These are phyloP conservation scores for Venturia aucupariae DNA, from an alignment of 2,329 filamentous ascomycete genomes.

Conservation along the genomic window DNA sequence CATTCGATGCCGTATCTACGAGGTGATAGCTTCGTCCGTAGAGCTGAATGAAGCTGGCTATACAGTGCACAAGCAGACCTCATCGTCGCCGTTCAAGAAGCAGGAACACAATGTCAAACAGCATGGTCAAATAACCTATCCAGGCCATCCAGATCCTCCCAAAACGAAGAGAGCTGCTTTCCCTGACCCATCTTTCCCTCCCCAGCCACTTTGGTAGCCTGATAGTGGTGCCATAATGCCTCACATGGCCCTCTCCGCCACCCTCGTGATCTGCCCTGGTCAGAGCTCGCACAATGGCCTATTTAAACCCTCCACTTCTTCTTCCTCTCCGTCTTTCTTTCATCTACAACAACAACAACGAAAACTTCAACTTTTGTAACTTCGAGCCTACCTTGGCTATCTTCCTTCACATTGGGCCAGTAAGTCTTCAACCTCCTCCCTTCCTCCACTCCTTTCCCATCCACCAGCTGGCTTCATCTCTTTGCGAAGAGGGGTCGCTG, in stretches of 20 bases:
- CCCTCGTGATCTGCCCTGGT: neutral
- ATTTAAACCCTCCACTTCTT: neutral
- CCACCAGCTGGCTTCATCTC: neutral
- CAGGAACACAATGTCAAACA: neutral
- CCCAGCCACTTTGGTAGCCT: conserved; percentile 3
- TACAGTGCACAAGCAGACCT: neutral
- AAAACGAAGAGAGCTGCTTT: neutral
- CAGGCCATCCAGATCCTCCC: neutral
- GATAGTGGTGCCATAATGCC: neutral
- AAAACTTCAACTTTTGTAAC: neutral
- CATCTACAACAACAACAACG: conserved; percentile 3
- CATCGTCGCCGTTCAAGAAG: neutral
- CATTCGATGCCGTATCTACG: neutral
- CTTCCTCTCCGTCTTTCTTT: neutral
- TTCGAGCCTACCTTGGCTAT: no score
- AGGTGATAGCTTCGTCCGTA: no score
- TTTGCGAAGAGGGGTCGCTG: neutral
- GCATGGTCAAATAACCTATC: neutral
- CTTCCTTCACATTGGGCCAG: neutral
- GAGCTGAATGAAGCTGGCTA: neutral
- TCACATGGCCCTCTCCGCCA: neutral
- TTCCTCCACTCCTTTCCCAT: neutral
- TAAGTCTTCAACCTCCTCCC: neutral
- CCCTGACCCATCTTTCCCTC: neutral
- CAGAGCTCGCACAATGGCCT: neutral